These are phyloP conservation scores for Epichloe elymi DNA, from an alignment of 2,329 filamentous ascomycete species.

Conservation along the genomic window DNA sequence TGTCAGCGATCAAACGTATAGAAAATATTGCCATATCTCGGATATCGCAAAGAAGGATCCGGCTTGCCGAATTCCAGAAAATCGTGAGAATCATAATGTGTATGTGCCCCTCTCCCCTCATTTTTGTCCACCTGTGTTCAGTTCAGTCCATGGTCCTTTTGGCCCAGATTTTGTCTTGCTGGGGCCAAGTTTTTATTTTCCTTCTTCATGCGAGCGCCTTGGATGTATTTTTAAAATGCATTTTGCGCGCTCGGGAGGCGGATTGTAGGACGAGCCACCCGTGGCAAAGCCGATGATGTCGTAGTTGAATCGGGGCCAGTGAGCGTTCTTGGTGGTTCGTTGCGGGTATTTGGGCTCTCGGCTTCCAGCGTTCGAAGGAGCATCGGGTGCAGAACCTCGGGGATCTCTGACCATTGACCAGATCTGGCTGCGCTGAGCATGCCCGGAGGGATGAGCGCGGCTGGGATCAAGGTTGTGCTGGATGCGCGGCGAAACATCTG, in stretches of 20 bases:
- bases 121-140: too few species aligned
- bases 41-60: not conserved
- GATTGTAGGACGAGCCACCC: slow-evolving; percentile 2
- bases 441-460: slow-evolving; percentile 33
- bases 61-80: not conserved
- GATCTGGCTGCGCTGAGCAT: slow-evolving; percentile 42
- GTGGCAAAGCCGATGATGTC: slow-evolving; percentile 1
- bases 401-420: slow-evolving; percentile 45
- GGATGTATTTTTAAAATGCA: slow-evolving; percentile 2
- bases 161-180: not conserved
- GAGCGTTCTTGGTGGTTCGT: slow-evolving; percentile 1
- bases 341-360: slow-evolving; percentile 14
- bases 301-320: not conserved
- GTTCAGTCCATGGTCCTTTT: too few species aligned
- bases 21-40: not conserved
- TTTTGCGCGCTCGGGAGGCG: slow-evolving; percentile 6
- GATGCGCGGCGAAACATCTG: slow-evolving; percentile 20
- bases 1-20: not conserved
- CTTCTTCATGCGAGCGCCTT: not conserved
- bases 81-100: slow-evolving; percentile 2
- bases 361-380: slow-evolving; percentile 34
- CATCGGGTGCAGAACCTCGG: slow-evolving; percentile 39
- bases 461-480: slow-evolving; percentile 14
- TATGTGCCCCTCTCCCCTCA: not conserved
- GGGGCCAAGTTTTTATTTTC: too few species aligned